Conservation (phyloP, 306 rosid species). For the Lotus japonicus region DNA sequence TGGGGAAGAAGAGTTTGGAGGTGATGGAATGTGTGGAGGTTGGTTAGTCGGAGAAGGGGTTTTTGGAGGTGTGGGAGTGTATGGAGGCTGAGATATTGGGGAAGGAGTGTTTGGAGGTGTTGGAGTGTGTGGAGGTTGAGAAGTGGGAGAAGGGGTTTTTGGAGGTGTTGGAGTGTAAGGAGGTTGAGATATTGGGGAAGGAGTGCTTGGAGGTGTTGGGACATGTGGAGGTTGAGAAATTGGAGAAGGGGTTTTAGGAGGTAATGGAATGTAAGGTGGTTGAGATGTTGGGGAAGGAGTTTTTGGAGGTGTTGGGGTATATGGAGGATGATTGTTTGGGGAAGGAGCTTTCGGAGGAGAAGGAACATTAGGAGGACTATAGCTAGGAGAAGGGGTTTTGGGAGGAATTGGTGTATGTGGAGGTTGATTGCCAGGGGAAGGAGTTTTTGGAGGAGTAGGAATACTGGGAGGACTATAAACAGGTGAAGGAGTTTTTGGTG, state of each 20-base stretch:
- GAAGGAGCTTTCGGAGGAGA: background rate
- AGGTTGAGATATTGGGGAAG: background rate
- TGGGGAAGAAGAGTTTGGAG: background rate
- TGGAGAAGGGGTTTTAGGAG: slow-evolving; percentile 2
- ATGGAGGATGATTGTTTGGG: background rate
- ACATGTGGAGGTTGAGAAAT: background rate
- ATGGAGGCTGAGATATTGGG: background rate
- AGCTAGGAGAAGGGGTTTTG: background rate
- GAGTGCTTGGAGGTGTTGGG: background rate
- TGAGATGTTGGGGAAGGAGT: background rate
- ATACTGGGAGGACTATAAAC: background rate
- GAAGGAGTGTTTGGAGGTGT: background rate
- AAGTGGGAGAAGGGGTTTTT: slow-evolving; percentile 1
- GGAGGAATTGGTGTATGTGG: background rate
- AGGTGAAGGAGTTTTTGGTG: background rate
- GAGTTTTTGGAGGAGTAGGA: background rate
- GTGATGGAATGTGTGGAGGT: background rate
- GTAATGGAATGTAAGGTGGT: background rate
- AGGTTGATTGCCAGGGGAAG: background rate
- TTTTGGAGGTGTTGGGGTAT: slow-evolving; percentile 5
- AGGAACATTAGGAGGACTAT: background rate
- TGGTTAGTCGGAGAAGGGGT: no score
- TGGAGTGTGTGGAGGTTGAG: background rate
- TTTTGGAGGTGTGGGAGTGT: no score
- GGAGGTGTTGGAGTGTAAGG: background rate